These are phyloP conservation scores for Sphaceloma murrayae DNA, from an alignment of 2,329 filamentous ascomycete species.

Conservation along the genomic window DNA sequence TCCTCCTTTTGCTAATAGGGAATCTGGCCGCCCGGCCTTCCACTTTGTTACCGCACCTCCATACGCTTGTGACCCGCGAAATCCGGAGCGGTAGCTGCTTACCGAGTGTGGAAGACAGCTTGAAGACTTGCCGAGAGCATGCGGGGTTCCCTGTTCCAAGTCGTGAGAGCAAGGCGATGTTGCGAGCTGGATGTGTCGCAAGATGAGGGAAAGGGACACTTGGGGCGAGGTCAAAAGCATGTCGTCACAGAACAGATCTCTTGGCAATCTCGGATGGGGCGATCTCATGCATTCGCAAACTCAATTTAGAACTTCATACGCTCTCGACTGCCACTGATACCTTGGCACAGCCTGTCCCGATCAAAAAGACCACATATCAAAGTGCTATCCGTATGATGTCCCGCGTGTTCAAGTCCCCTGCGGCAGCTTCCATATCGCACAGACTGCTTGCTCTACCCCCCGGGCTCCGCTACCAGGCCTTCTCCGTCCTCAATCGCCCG, in stretches of 20 bases:
- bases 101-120: slow-evolving; percentile 37
- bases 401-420: too few species aligned
- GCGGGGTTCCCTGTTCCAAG: slow-evolving; percentile 1
- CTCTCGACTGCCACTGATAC: too few species aligned
- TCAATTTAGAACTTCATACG: not conserved
- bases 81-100: slow-evolving; percentile 40
- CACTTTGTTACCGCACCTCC: slow-evolving; percentile 34
- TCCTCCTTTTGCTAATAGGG: slow-evolving; percentile 11
- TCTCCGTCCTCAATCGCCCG: slow-evolving; percentile 79
- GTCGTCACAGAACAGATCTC: slow-evolving; percentile 11
- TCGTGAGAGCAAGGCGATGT: not conserved
- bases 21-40: slow-evolving; percentile 35
- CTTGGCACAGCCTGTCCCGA: too few species aligned
- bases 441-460: slow-evolving; percentile 26
- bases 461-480: slow-evolving; percentile 39
- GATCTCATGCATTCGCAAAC: slow-evolving; percentile 8
- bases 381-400: not conserved
- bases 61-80: slow-evolving; percentile 32
- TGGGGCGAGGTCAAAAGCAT: slow-evolving; percentile 7
- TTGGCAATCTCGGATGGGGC: slow-evolving; percentile 1
- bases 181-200: not conserved
- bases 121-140: slow-evolving; percentile 24
- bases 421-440: not conserved
- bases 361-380: not conserved
- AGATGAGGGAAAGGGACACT: slow-evolving; percentile 5